Evolutionary conservation across 1,139 yeast genomes (phyloP), one percentile per base, ranked within the genome.

Genomic region (Ogataea hybrid): DNA sequence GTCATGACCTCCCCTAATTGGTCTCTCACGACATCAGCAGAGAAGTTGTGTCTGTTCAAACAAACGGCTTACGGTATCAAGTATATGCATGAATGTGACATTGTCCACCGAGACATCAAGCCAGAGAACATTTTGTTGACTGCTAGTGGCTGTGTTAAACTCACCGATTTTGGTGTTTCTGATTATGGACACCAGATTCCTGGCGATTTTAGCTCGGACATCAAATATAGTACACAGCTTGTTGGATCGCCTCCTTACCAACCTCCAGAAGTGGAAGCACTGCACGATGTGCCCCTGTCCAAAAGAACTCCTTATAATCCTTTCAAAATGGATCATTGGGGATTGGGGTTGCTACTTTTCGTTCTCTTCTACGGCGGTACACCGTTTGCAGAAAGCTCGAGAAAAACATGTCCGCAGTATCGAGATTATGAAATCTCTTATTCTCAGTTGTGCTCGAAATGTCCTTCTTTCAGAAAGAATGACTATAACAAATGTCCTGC

Each of bases 171-270:
- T 62, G 94, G 94, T 49, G 85, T 81, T 12, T 77, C 86, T 41
- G 83, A 77, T 42, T 81, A 75, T 64, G 85, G 81, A 20, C 84
- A 80, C 59, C 74, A 65, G 42, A 67, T 63, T 15, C 79, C 79
- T 0, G 76, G 76, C 7, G 21, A 20, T 20, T 20, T 20, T 7
- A 20, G 21, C 21, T 20, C 21, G 9, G 21, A 20, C 27, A 25
- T 25, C 27, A 25, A 25, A 25, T 25, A 25, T 12, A 73, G 79
- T 14, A 67, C 72, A 8, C 64, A 78, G 7, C 77, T 76, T 63
- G 88, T 84, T 43, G 94, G 94, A 2, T 82, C 90, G 2, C 88
- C 92, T 2, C 94, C 94, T 3, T 84, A 84, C 59, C 77, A 84
- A 6, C 84, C 92, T 5, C 94, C 94, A 0, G 94, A 84, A 60